phyloP scores from a whole-genome alignment of 345 rosid genomes.

The Gossypium ekmanianum region DNA sequence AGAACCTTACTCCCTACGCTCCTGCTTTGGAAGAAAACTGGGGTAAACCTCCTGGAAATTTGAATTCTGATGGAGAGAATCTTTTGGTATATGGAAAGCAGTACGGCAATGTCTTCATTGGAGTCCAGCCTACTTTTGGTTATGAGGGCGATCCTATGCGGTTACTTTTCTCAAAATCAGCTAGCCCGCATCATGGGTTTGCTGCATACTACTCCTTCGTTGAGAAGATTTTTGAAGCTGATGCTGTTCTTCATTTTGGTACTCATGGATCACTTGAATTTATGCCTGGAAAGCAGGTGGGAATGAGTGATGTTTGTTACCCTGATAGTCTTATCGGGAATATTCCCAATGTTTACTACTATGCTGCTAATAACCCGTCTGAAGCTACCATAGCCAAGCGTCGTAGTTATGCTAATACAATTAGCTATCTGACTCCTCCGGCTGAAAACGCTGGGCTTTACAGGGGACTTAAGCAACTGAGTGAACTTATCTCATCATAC shows the following conservation, averaged over 20 bases:
- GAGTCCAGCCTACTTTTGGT: slow-evolving; percentile 97
- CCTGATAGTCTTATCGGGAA: slow-evolving; percentile 98
- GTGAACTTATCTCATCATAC: slow-evolving; percentile 93
- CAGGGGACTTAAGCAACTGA: slow-evolving; percentile 94
- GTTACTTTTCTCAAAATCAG: slow-evolving; percentile 91
- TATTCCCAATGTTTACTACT: slow-evolving; percentile 91
- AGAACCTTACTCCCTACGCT: slow-evolving; percentile 76
- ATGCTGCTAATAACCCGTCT: slow-evolving; percentile 96
- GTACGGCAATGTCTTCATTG: slow-evolving; percentile 92
- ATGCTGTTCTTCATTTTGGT: slow-evolving; percentile 97
- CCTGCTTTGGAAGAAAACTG: slow-evolving; percentile 88
- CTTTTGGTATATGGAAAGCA: slow-evolving; percentile 88
- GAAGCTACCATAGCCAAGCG: slow-evolving; percentile 98
- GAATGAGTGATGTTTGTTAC: slow-evolving; percentile 94
- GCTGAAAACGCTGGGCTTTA: slow-evolving; percentile 99
- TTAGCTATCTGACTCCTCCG: slow-evolving; percentile 95
- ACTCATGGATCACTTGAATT: slow-evolving; percentile 97
- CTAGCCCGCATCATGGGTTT: slow-evolving; percentile 97
- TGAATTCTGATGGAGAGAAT: slow-evolving; percentile 92
- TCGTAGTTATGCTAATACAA: slow-evolving; percentile 94
- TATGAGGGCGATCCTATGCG: slow-evolving; percentile 99
- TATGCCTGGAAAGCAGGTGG: slow-evolving; percentile 99
- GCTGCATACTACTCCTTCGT: slow-evolving; percentile 95
- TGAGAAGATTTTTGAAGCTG: slow-evolving; percentile 93
- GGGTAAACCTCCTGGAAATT: slow-evolving; percentile 97